These are phyloP conservation scores for Lagenidium sp. DNA, from an alignment of 352 stramenopile species.

Conservation along the genomic window DNA sequence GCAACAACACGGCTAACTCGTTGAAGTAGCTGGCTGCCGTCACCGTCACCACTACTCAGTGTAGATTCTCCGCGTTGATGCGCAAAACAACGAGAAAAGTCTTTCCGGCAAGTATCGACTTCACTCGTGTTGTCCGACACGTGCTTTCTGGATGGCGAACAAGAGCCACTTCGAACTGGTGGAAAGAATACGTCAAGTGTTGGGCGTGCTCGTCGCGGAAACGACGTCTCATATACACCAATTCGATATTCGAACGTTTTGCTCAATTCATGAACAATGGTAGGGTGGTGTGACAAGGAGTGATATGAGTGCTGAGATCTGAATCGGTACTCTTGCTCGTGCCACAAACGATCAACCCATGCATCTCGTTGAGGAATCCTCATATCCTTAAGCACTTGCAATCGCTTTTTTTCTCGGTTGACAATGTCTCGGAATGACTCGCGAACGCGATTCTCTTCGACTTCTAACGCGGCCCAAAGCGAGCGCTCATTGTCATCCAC, in stretches of 20 bases:
- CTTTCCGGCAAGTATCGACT: conserved; percentile 5
- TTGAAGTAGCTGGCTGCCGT: conserved; percentile 5
- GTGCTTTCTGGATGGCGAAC: too few relatives aligned
- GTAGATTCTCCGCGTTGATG: too few relatives aligned
- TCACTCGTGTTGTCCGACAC: background rate
- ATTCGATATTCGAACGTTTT: conserved; percentile 30
- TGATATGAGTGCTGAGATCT: conserved; percentile 50
- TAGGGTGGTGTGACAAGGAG: conserved; percentile 10
- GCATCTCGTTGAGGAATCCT: conserved; percentile 6
- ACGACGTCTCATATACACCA: conserved; percentile 52
- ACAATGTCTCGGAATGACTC: conserved; percentile 42
- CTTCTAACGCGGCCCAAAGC: conserved; percentile 65
- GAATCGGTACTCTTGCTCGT: conserved; percentile 59
- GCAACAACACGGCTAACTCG: conserved; percentile 65
- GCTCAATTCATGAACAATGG: background rate
- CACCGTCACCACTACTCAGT: too few relatives aligned
- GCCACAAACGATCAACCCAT: conserved; percentile 58
- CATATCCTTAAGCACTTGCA: background rate
- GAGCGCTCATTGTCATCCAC: conserved; percentile 45
- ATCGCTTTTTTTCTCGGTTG: conserved; percentile 3
- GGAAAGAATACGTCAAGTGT: too few relatives aligned
- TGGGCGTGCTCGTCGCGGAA: conserved; percentile 55
- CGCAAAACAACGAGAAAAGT: conserved; percentile 10
- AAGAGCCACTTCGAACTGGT: too few relatives aligned
- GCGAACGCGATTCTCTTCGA: conserved; percentile 74